These are phyloP conservation scores for Orbilia oligospora DNA, from an alignment of 2,329 filamentous ascomycete species.

Conservation along the genomic window DNA sequence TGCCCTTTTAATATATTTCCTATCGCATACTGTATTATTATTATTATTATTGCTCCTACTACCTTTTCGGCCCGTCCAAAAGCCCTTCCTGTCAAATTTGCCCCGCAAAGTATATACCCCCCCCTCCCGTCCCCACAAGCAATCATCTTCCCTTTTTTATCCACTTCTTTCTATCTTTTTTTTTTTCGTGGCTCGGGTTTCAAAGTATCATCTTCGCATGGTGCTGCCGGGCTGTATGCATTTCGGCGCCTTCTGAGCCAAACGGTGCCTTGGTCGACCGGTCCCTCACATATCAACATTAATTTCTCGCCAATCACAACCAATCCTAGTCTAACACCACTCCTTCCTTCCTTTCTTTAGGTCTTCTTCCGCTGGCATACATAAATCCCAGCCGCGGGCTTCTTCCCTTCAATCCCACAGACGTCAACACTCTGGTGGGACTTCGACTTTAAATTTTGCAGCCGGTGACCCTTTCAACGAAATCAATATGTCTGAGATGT, in stretches of 20 bases:
- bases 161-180: not conserved
- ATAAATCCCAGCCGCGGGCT: slow-evolving; percentile 46
- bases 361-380: slow-evolving; percentile 33
- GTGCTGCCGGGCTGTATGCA: slow-evolving; percentile 4
- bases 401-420: slow-evolving; percentile 54
- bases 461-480: slow-evolving; percentile 53
- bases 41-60: no score
- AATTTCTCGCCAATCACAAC: slow-evolving; percentile 38
- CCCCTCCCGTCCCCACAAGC: not conserved
- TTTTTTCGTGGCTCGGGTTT: slow-evolving; percentile 3
- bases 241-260: slow-evolving; percentile 28
- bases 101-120: not conserved
- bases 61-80: slow-evolving; percentile 10
- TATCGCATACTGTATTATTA: slow-evolving; percentile 18
- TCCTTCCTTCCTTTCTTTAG: slow-evolving; percentile 24
- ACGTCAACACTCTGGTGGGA: slow-evolving; percentile 52
- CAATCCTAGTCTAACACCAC: slow-evolving; percentile 44
- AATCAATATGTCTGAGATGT: slow-evolving; percentile 53
- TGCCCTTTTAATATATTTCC: slow-evolving; percentile 9
- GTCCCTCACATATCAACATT: slow-evolving; percentile 22
- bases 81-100: slow-evolving; percentile 14
- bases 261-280: slow-evolving; percentile 4
- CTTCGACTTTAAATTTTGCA: slow-evolving; percentile 45
- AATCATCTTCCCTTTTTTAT: not conserved
- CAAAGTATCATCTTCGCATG: slow-evolving; percentile 6